phyloP scores from a whole-genome alignment of 352 stramenopile genomes.

The Pythium dissotocum region DNA sequence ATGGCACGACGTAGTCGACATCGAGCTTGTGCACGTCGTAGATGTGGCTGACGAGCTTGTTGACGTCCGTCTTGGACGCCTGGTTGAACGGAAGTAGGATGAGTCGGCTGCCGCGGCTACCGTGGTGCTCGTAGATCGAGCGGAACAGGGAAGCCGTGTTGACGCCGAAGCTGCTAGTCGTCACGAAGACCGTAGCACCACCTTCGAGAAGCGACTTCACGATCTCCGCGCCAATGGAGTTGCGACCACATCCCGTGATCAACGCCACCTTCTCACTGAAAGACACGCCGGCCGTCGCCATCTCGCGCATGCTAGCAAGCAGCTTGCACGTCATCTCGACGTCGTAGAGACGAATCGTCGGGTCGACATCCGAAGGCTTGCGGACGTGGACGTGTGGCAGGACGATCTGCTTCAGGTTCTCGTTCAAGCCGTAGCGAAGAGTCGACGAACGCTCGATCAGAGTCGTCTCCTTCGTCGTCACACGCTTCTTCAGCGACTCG shows the following conservation, averaged over 20 bases:
- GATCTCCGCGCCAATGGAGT: slow-evolving; percentile 85
- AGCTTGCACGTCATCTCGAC: slow-evolving; percentile 78
- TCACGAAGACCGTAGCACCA: slow-evolving; percentile 84
- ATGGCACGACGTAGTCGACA: slow-evolving; percentile 88
- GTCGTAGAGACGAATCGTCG: slow-evolving; percentile 80
- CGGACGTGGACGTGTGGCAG: slow-evolving; percentile 76
- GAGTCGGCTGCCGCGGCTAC: slow-evolving; percentile 74
- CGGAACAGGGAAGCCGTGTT: slow-evolving; percentile 65
- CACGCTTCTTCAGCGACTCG: slow-evolving; percentile 51
- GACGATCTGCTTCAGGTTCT: slow-evolving; percentile 69
- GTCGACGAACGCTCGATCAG: slow-evolving; percentile 50
- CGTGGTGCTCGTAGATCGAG: slow-evolving; percentile 84
- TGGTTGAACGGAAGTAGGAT: slow-evolving; percentile 88
- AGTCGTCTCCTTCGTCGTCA: slow-evolving; percentile 24
- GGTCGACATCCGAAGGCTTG: slow-evolving; percentile 72
- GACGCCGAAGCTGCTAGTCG: slow-evolving; percentile 75
- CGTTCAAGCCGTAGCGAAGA: slow-evolving; percentile 50
- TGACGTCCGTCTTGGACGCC: slow-evolving; percentile 76
- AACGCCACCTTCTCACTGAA: slow-evolving; percentile 85
- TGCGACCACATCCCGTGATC: slow-evolving; percentile 82
- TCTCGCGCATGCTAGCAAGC: slow-evolving; percentile 83
- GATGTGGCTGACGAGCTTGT: slow-evolving; percentile 72
- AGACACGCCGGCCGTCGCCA: slow-evolving; percentile 81
- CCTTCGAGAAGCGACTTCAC: slow-evolving; percentile 85
- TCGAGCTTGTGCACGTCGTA: slow-evolving; percentile 83